Conservation (phyloP, 2,329 filamentous ascomycete genomes). For the Scleromitrula shiraiana region DNA sequence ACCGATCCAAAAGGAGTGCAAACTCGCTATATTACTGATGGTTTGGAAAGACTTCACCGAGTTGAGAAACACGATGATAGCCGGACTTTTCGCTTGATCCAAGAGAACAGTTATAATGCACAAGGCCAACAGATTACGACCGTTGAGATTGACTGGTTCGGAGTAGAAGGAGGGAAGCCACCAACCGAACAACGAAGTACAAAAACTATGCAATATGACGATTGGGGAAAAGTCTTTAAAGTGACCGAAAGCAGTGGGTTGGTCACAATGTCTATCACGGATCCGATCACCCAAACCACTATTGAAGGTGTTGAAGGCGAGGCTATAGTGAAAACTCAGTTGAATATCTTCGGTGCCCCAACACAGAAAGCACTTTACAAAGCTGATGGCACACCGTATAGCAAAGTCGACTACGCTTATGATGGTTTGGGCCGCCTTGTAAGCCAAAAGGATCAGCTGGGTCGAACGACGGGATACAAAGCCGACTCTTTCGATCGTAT, state of each 20-base stretch:
- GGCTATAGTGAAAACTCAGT: neutral
- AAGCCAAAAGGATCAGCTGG: neutral
- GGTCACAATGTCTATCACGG: neutral
- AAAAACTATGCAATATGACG: neutral
- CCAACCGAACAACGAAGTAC: neutral
- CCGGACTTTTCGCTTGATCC: neutral
- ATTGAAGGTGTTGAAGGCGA: constrained; percentile 4
- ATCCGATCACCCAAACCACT: constrained; percentile 3
- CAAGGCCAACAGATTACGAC: neutral
- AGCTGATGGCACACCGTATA: neutral
- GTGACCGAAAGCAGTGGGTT: neutral
- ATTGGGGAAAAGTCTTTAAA: constrained; percentile 1
- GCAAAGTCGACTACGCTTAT: constrained; percentile 7
- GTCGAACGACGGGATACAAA: constrained; percentile 1
- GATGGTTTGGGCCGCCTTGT: neutral
- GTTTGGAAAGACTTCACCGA: neutral
- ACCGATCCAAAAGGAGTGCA: neutral
- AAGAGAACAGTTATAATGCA: constrained; percentile 1
- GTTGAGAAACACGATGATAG: neutral
- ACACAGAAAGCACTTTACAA: neutral
- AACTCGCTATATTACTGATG: constrained; percentile 3
- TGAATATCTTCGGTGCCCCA: constrained; percentile 1
- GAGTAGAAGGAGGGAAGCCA: neutral
- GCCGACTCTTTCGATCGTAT: constrained; percentile 3
- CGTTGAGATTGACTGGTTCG: constrained; percentile 4